Conservation (phyloP, 768 basidiomycete species). For the Lepiota brunneoincarnata region DNA sequence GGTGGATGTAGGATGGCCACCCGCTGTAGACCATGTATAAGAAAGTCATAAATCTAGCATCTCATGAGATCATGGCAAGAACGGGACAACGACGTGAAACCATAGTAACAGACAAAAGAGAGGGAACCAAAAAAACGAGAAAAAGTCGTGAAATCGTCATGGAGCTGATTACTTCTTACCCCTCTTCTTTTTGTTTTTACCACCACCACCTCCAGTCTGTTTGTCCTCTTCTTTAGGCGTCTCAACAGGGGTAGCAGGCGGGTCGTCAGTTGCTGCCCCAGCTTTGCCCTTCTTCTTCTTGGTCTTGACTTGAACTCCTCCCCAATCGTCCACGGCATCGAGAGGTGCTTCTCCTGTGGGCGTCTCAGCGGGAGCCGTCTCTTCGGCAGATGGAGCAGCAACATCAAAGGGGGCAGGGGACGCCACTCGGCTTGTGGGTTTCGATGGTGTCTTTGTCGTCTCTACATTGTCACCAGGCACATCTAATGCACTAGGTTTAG, state of each 20-base stretch:
- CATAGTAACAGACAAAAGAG: no score
- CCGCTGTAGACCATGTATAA: no score
- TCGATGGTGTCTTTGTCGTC: not conserved
- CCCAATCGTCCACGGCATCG: conserved; percentile 11
- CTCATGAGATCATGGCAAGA: no score
- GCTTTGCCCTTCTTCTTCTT: conserved; percentile 23
- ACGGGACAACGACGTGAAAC: no score
- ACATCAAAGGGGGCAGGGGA: not conserved
- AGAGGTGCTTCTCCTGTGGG: not conserved
- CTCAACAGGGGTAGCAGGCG: not conserved
- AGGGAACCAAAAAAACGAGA: no score
- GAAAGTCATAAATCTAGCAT: no score
- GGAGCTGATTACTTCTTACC: not conserved
- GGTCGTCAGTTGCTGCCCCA: not conserved
- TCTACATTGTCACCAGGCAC: not conserved
- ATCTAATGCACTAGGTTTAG: not conserved
- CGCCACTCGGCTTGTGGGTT: not conserved
- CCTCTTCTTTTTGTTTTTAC: conserved; percentile 8
- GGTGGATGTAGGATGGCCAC: no score
- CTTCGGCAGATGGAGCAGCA: not conserved
- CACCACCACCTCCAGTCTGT: not conserved
- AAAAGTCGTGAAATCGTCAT: no score
- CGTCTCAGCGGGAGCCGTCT: not conserved
- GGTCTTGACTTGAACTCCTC: conserved; percentile 13
- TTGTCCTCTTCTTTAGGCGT: not conserved